Evolutionary conservation across 805 yeast genomes (phyloP).

Genomic region (Cyberlindnera samutprakarnensis): DNA sequence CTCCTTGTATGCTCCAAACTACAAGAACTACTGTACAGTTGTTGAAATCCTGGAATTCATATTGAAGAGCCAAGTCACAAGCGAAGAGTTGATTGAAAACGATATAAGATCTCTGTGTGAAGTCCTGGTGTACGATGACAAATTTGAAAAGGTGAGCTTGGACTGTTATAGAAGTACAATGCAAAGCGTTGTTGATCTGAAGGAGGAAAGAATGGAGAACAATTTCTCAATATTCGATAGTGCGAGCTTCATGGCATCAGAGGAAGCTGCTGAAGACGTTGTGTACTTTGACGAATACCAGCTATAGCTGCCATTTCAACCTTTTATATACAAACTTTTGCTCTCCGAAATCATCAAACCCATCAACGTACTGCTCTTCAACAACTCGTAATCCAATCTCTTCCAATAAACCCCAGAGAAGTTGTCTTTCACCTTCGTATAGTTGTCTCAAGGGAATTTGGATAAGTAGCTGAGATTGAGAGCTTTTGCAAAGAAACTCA

Average conservation of each 20-base stretch:
- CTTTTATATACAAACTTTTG: slow-evolving; percentile 43
- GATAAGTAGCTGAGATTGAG: slow-evolving; percentile 43
- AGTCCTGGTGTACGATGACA: slow-evolving; percentile 82
- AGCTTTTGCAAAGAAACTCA: slow-evolving; percentile 30
- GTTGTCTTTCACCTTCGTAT: slow-evolving; percentile 57
- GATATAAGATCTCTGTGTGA: slow-evolving; percentile 83
- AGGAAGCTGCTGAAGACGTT: slow-evolving; percentile 28
- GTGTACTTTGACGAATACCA: slow-evolving; percentile 45
- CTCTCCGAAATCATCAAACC: slow-evolving; percentile 82
- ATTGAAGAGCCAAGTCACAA: slow-evolving; percentile 61
- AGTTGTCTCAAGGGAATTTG: slow-evolving; percentile 70
- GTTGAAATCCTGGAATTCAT: slow-evolving; percentile 73
- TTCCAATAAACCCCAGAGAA: slow-evolving; percentile 48
- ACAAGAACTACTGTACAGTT: slow-evolving; percentile 61
- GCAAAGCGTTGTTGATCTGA: slow-evolving; percentile 71
- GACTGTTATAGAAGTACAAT: slow-evolving; percentile 76
- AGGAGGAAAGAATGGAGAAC: slow-evolving; percentile 22
- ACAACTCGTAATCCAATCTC: slow-evolving; percentile 24
- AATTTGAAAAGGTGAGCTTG: slow-evolving; percentile 55
- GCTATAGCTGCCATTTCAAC: slow-evolving; percentile 22
- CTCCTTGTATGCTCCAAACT: slow-evolving; percentile 46
- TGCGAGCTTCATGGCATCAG: slow-evolving; percentile 31
- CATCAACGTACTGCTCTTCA: slow-evolving; percentile 35
- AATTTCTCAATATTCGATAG: slow-evolving; percentile 34
- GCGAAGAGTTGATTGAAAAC: slow-evolving; percentile 64